Evolutionary conservation across 306 rosid species (phyloP).

Genomic region (Neltuma alba): DNA sequence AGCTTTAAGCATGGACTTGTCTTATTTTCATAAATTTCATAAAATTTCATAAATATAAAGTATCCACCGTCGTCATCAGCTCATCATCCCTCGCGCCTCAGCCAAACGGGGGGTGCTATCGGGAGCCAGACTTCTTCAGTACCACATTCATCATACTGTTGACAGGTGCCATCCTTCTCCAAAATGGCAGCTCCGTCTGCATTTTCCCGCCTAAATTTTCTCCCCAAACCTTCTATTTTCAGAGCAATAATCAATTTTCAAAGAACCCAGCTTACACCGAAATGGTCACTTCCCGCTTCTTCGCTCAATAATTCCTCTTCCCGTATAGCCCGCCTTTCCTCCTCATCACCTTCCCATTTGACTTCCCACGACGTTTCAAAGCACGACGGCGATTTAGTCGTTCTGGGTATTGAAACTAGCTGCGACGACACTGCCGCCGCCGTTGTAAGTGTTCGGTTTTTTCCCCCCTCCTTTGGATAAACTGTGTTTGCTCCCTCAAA

Average conservation of each 20-base stretch:
- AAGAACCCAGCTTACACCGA: conserved; percentile 26
- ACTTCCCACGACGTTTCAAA: conserved; percentile 27
- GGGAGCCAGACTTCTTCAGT: not conserved
- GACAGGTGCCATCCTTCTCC: not conserved
- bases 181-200: conserved; percentile 59
- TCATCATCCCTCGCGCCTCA: not conserved
- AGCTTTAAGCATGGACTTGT: too few relatives aligned
- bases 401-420: conserved; percentile 95
- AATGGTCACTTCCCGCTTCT: conserved; percentile 20
- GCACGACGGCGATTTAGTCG: conserved; percentile 48
- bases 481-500: not conserved
- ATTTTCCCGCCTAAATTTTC: conserved; percentile 69
- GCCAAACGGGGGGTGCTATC: not conserved
- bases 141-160: not conserved
- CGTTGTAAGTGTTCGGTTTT: conserved; percentile 52
- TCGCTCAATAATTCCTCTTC: conserved; percentile 32
- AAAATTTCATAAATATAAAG: too few relatives aligned
- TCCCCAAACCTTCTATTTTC: conserved; percentile 58
- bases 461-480: not conserved
- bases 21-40: too few relatives aligned
- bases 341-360: conserved; percentile 7
- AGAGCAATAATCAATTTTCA: conserved; percentile 37
- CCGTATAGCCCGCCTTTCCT: conserved; percentile 12
- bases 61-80: too few relatives aligned
- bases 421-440: conserved; percentile 99